Base-by-base conservation (phyloP, 1,284 basidiomycete species). In the Thelephora terrestris region DNA sequence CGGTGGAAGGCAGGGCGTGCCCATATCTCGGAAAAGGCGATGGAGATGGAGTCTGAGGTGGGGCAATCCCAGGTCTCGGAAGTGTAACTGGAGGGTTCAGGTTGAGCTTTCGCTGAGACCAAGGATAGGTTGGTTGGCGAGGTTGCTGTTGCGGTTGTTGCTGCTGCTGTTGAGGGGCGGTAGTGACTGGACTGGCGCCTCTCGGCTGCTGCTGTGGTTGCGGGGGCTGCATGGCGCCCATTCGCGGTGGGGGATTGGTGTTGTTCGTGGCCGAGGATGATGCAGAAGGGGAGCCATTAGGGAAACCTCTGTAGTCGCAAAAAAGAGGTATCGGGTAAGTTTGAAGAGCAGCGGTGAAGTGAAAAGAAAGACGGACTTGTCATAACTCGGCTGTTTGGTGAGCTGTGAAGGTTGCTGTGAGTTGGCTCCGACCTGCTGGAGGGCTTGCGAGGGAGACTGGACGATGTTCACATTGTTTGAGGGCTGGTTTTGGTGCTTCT, bases 11-110 rank as follows among this genome's bases (percentile, higher is more conserved):
- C n/a, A 97, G 79, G 2, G 94, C 89, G 60, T 97, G 91, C 10
- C 96, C 96, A 62, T 99, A 99, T 48, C 96, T 85, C 14, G 96
- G 96, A 67, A 99, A 99, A 0, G 96, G 96, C 20, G 81, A 80
- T 1, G 85, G 83, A 1, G 85, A 86, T 4, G 81, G 78, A 2
- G 74, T 69, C 2, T 75, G 75, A 5, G 79, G 75, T 29, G 76
- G 73, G 2, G 69, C 71, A 48, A 76, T 65, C 42, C 77, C 78
- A 14, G 81, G 77, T 57, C 81, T 85, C 43, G 73, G 71, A 47
- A 85, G 68, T 18, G 78, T 64, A 16, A 78, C 66, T 1, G 85
- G 83, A 7, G 85, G 78, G 1, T 78, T 75, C 17, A 89, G 72
- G 45, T 69, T 64, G 46, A 89, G 74, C 16, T 82, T 78, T 29